Conservation (phyloP, 352 stramenopile genomes). For the Blastocystis sp. region DNA sequence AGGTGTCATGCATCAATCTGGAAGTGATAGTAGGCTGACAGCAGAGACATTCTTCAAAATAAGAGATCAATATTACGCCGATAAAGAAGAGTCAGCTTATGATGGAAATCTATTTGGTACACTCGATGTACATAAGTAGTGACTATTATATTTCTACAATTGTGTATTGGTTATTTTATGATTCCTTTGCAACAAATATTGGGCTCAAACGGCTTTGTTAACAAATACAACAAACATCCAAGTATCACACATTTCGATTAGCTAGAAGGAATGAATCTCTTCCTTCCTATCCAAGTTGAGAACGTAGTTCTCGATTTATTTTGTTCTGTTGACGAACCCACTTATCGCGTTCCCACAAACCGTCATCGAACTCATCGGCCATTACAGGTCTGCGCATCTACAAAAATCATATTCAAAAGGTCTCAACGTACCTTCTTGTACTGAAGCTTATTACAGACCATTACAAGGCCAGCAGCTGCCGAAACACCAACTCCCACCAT, state of each 20-base stretch:
- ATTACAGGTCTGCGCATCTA: constrained; percentile 45
- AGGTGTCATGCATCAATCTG: constrained; percentile 48
- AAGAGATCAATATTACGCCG: constrained; percentile 1
- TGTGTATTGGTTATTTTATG: constrained; percentile 23
- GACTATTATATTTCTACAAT: neutral
- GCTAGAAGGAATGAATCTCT: neutral
- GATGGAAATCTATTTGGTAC: constrained; percentile 42
- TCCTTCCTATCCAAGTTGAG: neutral
- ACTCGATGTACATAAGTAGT: constrained; percentile 51
- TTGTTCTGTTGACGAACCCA: constrained; percentile 53
- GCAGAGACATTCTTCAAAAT: constrained; percentile 57
- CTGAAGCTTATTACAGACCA: constrained; percentile 15
- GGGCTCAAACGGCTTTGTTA: constrained; percentile 39
- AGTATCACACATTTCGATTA: constrained; percentile 1
- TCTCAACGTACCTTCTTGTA: constrained; percentile 38
- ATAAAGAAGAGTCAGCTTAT: neutral
- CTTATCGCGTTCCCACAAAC: neutral
- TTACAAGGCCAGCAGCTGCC: constrained; percentile 13
- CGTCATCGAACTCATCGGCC: constrained; percentile 47
- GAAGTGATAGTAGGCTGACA: constrained; percentile 57
- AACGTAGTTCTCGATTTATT: neutral
- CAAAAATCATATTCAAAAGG: neutral
- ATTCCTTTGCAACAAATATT: constrained; percentile 20
- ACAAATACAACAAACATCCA: neutral
- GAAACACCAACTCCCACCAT: constrained; percentile 53